Evolutionary conservation across 106 monocot genomes (phyloP).

Genomic region (Acanthochlamys bracteata): DNA sequence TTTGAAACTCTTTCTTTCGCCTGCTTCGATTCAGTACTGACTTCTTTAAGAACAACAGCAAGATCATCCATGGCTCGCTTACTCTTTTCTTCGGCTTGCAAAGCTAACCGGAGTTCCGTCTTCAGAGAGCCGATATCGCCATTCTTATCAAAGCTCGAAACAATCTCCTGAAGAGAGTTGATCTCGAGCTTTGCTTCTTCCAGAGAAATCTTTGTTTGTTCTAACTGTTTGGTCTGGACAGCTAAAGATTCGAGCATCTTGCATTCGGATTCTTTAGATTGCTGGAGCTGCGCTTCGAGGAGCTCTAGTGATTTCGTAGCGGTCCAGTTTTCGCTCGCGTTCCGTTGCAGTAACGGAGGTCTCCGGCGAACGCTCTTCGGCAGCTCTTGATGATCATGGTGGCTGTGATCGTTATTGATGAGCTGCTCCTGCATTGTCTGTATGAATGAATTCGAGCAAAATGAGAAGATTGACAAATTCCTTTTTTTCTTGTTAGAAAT

Average conservation of each 20-base stretch:
- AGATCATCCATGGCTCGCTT: constrained; percentile 77
- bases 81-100: constrained; percentile 59
- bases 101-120: constrained; percentile 36
- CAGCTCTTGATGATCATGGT: no score
- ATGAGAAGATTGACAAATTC: no score
- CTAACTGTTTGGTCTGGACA: constrained; percentile 70
- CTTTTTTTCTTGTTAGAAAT: no score
- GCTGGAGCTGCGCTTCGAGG: constrained; percentile 30
- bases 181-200: constrained; percentile 82
- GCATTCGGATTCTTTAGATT: constrained; percentile 57
- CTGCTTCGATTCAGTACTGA: constrained; percentile 13
- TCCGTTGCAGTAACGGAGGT: not conserved
- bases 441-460: no score
- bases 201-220: constrained; percentile 59
- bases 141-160: constrained; percentile 13
- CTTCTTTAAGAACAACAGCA: constrained; percentile 57
- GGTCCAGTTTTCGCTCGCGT: not conserved
- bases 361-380: not conserved
- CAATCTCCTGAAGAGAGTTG: constrained; percentile 26
- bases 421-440: no score
- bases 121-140: constrained; percentile 22
- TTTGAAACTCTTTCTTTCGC: constrained; percentile 19
- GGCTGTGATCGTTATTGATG: no score
- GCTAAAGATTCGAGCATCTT: constrained; percentile 71
- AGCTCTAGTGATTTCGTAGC: not conserved